Evolutionary conservation across 305 asterid species (phyloP).

Genomic region (Fraxinus sp.): DNA sequence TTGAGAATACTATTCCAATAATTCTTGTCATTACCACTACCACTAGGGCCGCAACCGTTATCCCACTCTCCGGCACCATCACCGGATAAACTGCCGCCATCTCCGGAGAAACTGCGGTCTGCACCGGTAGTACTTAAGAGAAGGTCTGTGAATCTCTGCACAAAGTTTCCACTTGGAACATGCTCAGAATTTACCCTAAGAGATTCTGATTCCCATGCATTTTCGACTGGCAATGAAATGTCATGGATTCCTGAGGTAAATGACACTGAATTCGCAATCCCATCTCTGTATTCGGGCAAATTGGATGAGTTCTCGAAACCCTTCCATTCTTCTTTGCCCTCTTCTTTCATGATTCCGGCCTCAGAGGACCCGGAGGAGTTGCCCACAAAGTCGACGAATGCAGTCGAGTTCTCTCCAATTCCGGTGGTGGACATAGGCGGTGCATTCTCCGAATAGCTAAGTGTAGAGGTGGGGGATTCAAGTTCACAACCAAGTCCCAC

Average conservation of each 20-base stretch:
- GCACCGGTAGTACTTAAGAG: conserved; percentile 48
- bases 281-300: conserved; percentile 37
- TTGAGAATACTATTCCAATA: conserved; percentile 85
- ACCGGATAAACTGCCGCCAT: conserved; percentile 41
- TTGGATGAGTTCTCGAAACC: conserved; percentile 24
- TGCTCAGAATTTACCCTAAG: conserved; percentile 25
- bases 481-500: conserved; percentile 38
- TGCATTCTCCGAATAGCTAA: conserved; percentile 46
- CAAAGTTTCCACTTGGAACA: conserved; percentile 43
- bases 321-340: conserved; percentile 51
- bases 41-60: conserved; percentile 28
- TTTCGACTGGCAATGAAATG: conserved; percentile 22
- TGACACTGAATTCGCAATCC: conserved; percentile 29
- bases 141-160: conserved; percentile 75
- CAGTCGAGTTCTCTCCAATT: conserved; percentile 33
- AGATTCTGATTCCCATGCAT: conserved; percentile 35
- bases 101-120: conserved; percentile 37
- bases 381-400: conserved; percentile 38
- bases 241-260: conserved; percentile 34
- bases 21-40: conserved; percentile 45
- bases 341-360: conserved; percentile 43
- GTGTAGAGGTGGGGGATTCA: conserved; percentile 75
- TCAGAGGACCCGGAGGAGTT: conserved; percentile 51
- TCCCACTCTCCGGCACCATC: conserved; percentile 53
- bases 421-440: conserved; percentile 37